Evolutionary conservation across 1,284 basidiomycete genomes (phyloP).

Genomic region (Exobasidium cylindrosporum): DNA sequence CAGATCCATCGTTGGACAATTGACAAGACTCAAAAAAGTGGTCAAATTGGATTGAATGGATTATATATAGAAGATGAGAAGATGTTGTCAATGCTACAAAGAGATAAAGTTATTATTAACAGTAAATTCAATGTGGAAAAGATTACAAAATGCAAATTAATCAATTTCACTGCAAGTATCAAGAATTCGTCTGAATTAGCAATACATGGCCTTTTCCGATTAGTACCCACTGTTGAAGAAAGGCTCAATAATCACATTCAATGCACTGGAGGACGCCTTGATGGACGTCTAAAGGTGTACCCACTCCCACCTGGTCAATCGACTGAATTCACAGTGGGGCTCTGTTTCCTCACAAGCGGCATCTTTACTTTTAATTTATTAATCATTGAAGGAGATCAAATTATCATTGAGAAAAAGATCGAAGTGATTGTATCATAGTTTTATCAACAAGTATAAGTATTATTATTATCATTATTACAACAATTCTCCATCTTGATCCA

Average conservation of each 20-base stretch:
- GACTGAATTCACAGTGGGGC: constrained; percentile 4
- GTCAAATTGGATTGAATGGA: background rate
- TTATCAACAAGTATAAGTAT: background rate
- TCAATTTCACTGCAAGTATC: background rate
- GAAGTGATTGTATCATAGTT: background rate
- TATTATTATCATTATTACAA: constrained; percentile 2
- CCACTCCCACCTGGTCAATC: constrained; percentile 4
- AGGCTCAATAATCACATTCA: constrained; percentile 18
- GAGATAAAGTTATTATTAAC: background rate
- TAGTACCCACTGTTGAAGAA: constrained; percentile 7
- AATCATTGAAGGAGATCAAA: background rate
- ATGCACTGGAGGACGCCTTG: constrained; percentile 21
- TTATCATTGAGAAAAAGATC: background rate
- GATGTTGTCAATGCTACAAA: background rate
- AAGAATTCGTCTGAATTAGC: background rate
- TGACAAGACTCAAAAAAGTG: background rate
- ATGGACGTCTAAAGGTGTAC: constrained; percentile 10
- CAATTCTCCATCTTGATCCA: constrained; percentile 1
- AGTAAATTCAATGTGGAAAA: background rate
- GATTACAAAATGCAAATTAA: background rate
- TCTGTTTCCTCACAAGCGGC: constrained; percentile 24
- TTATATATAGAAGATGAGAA: background rate
- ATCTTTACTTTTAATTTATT: constrained; percentile 1
- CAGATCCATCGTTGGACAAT: background rate
- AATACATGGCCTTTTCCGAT: background rate